phyloP scores from a whole-genome alignment of 2,329 filamentous ascomycete species.

The Cordyceps sp. region DNA sequence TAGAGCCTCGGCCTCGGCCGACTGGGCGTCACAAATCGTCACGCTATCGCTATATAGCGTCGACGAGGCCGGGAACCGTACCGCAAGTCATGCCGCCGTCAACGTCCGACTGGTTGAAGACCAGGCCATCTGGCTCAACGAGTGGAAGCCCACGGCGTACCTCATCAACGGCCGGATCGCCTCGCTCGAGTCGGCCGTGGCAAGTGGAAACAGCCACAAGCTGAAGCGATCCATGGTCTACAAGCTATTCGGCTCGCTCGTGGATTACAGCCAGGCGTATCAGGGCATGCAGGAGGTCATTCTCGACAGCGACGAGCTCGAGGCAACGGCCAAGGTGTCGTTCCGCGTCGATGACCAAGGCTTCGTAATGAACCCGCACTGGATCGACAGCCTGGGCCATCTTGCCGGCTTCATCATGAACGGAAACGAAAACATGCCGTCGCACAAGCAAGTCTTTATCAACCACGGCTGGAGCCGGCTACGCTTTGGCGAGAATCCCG shows the following conservation, averaged over 20 bases:
- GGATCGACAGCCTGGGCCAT: conserved; percentile 41
- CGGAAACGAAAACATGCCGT: conserved; percentile 35
- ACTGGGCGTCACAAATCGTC: neutral
- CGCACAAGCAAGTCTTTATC: conserved; percentile 37
- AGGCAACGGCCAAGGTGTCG: conserved; percentile 26
- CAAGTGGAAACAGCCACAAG: conserved; percentile 24
- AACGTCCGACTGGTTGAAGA: conserved; percentile 2
- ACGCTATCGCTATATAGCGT: conserved; percentile 8
- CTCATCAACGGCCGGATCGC: conserved; percentile 46
- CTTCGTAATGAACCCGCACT: conserved; percentile 17
- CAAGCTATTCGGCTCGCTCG: conserved; percentile 43
- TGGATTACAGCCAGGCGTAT: conserved; percentile 37
- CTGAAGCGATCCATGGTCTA: conserved; percentile 26
- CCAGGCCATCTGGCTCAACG: conserved; percentile 1
- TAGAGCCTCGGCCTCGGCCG: conserved; percentile 3
- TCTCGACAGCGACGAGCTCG: conserved; percentile 14
- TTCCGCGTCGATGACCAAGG: conserved; percentile 11
- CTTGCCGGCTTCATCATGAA: conserved; percentile 47
- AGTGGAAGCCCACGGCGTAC: conserved; percentile 19
- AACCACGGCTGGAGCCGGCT: conserved; percentile 40
- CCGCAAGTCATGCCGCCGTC: conserved; percentile 4
- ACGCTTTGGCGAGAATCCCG: neutral
- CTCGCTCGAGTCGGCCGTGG: neutral
- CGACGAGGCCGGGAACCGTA: conserved; percentile 5
- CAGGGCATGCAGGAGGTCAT: conserved; percentile 43